These are phyloP conservation scores for Lantana camara DNA, from an alignment of 257 asterid genomes.

Conservation along the genomic window DNA sequence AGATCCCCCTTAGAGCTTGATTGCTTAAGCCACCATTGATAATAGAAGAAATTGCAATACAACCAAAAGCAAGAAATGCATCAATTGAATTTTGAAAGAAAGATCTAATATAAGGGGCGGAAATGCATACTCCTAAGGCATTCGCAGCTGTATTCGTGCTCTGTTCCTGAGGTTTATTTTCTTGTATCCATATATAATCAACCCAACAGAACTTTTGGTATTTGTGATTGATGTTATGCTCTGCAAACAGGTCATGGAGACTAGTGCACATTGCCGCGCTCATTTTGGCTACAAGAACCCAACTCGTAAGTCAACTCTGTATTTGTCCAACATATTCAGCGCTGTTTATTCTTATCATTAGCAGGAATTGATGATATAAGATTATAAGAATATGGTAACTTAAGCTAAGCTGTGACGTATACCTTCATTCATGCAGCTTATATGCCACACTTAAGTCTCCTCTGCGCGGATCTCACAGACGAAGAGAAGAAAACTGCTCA, in stretches of 20 bases:
- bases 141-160: constrained; percentile 4
- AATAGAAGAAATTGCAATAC: not conserved
- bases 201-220: not conserved
- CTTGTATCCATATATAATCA: not conserved
- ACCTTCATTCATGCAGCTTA: constrained; percentile 55
- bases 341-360: not conserved
- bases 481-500: constrained; percentile 76
- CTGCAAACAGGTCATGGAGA: constrained; percentile 71
- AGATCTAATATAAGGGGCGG: not conserved
- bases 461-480: constrained; percentile 71
- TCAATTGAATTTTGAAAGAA: constrained; percentile 3
- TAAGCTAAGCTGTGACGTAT: not conserved
- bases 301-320: constrained; percentile 45
- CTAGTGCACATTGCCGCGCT: constrained; percentile 72
- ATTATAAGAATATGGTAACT: no score
- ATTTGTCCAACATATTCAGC: no score
- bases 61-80: not conserved
- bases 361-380: no score
- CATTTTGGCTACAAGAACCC: constrained; percentile 65
- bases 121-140: not conserved
- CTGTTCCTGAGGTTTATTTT: not conserved
- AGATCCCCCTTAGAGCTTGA: not conserved
- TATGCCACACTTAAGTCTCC: constrained; percentile 96
- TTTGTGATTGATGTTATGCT: constrained; percentile 24
- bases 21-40: constrained; percentile 9